These are phyloP conservation scores for Solanum hybrid DNA, from an alignment of 305 asterid genomes.

Conservation along the genomic window DNA sequence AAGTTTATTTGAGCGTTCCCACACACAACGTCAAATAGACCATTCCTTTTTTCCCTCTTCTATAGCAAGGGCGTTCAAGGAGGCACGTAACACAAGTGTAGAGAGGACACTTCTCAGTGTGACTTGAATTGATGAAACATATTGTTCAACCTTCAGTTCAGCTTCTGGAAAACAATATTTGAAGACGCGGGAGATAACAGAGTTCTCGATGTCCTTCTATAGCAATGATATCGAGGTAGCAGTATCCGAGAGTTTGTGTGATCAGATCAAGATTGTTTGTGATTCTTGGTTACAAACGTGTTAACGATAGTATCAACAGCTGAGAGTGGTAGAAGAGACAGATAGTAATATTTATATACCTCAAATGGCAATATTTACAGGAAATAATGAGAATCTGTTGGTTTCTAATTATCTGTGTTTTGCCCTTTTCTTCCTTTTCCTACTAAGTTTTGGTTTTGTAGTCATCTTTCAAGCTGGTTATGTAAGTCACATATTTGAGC, in stretches of 20 bases:
- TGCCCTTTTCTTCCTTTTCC: background rate
- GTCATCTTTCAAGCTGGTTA: background rate
- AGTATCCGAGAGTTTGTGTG: background rate
- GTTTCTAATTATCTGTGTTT: background rate
- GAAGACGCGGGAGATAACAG: background rate
- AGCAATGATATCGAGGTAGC: background rate
- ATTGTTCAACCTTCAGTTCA: background rate
- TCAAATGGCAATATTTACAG: background rate
- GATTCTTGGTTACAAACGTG: background rate
- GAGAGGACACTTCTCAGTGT: background rate
- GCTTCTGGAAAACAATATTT: background rate
- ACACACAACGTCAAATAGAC: slow-evolving; percentile 73
- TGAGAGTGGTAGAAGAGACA: background rate
- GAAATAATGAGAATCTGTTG: background rate
- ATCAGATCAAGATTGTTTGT: background rate
- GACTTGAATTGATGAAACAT: background rate
- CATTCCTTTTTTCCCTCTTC: background rate
- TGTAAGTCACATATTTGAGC: background rate
- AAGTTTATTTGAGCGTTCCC: slow-evolving; percentile 86
- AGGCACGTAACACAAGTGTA: background rate
- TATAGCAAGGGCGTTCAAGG: background rate
- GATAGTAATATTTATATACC: background rate
- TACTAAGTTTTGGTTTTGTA: background rate
- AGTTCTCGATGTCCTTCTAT: background rate
- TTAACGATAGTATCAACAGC: background rate